Conservation (phyloP, 176 grass and related monocot genomes). For the Thalia dealbata region DNA sequence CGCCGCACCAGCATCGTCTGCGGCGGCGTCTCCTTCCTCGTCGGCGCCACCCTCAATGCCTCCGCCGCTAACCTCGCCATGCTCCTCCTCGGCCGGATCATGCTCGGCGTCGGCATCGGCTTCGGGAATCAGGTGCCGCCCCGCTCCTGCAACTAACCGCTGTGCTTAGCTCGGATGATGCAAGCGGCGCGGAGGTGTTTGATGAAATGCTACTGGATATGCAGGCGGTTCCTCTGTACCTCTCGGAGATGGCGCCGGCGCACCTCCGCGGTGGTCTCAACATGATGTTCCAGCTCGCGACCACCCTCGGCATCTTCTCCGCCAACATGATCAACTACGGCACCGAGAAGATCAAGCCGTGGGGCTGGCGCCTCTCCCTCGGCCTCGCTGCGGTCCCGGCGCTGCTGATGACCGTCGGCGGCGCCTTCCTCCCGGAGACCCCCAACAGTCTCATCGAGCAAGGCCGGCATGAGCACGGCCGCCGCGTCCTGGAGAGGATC, state of each 20-base stretch:
- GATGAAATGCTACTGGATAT: background rate
- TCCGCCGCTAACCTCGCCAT: slow-evolving; percentile 56
- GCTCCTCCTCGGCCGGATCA: slow-evolving; percentile 79
- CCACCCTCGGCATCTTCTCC: slow-evolving; percentile 81
- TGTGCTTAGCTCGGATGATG: too few relatives aligned
- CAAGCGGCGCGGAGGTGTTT: too few relatives aligned
- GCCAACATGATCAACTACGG: slow-evolving; percentile 99
- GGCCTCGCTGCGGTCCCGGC: slow-evolving; percentile 63
- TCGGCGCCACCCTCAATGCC: slow-evolving; percentile 63
- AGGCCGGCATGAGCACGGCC: slow-evolving; percentile 40
- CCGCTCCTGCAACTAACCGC: slow-evolving; percentile 35
- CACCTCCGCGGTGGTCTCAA: slow-evolving; percentile 83
- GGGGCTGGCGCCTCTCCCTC: slow-evolving; percentile 88
- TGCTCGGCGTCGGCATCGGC: slow-evolving; percentile 84
- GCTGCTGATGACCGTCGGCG: slow-evolving; percentile 61
- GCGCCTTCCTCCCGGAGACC: slow-evolving; percentile 71
- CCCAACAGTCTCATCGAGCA: slow-evolving; percentile 88
- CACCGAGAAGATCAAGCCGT: slow-evolving; percentile 64
- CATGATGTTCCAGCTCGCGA: slow-evolving; percentile 99
- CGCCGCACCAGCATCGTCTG: slow-evolving; percentile 73
- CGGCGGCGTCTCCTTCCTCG: slow-evolving; percentile 74
- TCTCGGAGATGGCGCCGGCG: slow-evolving; percentile 88
- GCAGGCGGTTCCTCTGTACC: slow-evolving; percentile 73
- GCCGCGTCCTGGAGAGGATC: slow-evolving; percentile 60
- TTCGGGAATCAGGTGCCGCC: slow-evolving; percentile 84